Conservation (phyloP, 148 eudicot genomes). For the Gaultheria prostrata region DNA sequence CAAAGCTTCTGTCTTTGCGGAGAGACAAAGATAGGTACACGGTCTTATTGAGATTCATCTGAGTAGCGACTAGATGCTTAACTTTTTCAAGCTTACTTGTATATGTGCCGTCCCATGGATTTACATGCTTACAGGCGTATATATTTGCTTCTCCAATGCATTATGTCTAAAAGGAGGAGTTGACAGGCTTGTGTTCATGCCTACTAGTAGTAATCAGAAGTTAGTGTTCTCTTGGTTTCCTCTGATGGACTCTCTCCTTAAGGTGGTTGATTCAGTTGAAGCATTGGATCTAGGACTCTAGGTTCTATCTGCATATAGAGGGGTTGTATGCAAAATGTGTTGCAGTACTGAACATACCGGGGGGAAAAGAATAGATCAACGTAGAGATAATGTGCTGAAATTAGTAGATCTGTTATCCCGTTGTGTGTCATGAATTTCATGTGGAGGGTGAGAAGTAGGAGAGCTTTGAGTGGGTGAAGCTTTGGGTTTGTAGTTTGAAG, state of each 20-base stretch:
- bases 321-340: conserved; percentile 1
- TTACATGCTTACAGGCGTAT: neutral
- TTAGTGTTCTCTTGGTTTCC: conserved; percentile 5
- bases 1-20: conserved; percentile 67
- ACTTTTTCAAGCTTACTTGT: neutral
- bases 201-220: neutral
- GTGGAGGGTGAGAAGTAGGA: conserved; percentile 3
- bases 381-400: neutral
- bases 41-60: neutral
- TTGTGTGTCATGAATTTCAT: neutral
- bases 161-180: neutral
- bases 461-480: conserved; percentile 1
- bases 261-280: neutral
- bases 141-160: neutral
- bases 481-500: neutral
- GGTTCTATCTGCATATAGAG: neutral
- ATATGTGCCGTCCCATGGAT: neutral
- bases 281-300: neutral
- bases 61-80: neutral
- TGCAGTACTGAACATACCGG: neutral
- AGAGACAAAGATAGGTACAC: conserved; percentile 86
- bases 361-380: neutral
- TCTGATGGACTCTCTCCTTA: neutral
- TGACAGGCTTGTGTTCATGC: neutral
- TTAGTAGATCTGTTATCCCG: conserved; percentile 1